Evolutionary conservation across 306 rosid genomes (phyloP).

Genomic region (Trifolium fragiferum): DNA sequence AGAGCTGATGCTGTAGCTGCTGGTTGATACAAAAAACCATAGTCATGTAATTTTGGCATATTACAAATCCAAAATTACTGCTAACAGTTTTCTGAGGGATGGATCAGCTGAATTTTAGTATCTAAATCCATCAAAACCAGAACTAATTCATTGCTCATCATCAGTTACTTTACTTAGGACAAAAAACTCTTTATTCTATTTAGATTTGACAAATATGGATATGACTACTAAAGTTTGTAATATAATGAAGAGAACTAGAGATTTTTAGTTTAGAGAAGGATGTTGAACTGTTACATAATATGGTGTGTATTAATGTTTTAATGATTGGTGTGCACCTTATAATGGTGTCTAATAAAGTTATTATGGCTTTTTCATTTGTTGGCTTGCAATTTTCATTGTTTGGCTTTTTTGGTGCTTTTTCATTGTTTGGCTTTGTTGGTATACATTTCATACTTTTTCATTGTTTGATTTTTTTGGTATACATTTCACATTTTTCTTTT

Average conservation of each 20-base stretch:
- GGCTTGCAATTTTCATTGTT: neutral
- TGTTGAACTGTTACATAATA: conserved; percentile 36
- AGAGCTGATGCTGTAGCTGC: conserved; percentile 91
- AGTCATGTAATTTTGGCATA: conserved; percentile 90
- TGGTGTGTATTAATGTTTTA: conserved; percentile 40
- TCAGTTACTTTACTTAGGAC: conserved; percentile 41
- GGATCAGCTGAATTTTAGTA: conserved; percentile 56
- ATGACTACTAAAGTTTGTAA: conserved; percentile 54
- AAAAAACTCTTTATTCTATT: conserved; percentile 35
- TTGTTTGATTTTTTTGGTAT: no score
- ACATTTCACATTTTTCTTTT: no score
- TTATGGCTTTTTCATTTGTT: neutral
- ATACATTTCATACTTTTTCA: no score
- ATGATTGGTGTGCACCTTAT: conserved; percentile 39
- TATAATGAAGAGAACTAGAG: conserved; percentile 58
- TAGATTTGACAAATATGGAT: conserved; percentile 50
- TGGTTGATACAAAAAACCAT: conserved; percentile 54
- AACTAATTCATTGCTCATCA: conserved; percentile 58
- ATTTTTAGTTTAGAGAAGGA: conserved; percentile 42
- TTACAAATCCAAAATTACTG: conserved; percentile 87
- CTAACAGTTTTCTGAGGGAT: conserved; percentile 61
- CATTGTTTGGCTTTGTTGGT: no score
- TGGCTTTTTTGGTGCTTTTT: neutral
- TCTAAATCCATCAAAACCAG: conserved; percentile 50
- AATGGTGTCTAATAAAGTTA: conserved; percentile 34